Conservation (phyloP, 1,284 basidiomycete genomes). For the Rhodotorula sp. region DNA sequence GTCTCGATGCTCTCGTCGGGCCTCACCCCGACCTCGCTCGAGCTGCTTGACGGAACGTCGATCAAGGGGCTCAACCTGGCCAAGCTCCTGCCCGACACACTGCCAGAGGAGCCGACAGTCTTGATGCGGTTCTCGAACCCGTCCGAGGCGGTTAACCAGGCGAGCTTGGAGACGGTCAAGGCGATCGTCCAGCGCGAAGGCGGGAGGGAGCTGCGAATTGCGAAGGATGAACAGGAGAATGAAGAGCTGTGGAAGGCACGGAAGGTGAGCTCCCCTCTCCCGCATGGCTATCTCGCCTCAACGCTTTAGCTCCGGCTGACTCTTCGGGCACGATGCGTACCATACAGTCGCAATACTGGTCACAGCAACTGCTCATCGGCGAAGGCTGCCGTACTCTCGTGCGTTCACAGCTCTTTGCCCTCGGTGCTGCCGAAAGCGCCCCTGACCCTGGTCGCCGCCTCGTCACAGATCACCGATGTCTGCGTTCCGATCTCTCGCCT, state of each 20-base stretch:
- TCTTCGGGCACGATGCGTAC: background rate
- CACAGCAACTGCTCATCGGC: constrained; percentile 35
- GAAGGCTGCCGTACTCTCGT: constrained; percentile 32
- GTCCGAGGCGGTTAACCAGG: background rate
- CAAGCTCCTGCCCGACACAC: constrained; percentile 62
- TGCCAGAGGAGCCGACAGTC: constrained; percentile 65
- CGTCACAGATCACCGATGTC: constrained; percentile 40
- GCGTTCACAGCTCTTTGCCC: background rate
- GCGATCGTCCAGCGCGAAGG: constrained; percentile 66
- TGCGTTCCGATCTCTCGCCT: constrained; percentile 45
- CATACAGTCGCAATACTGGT: constrained; percentile 36
- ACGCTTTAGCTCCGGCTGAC: background rate
- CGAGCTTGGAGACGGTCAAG: constrained; percentile 44
- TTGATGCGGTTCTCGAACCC: constrained; percentile 31
- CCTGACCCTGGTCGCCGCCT: background rate
- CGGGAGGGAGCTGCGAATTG: constrained; percentile 68
- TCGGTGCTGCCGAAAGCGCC: accelerated
- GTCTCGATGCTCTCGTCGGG: constrained; percentile 60
- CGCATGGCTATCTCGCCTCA: too few relatives aligned
- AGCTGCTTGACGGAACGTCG: constrained; percentile 64
- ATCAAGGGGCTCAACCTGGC: constrained; percentile 63
- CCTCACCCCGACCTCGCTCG: constrained; percentile 61
- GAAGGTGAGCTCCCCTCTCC: constrained; percentile 54
- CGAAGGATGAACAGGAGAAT: constrained; percentile 67
- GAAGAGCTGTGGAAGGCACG: constrained; percentile 77